These are phyloP conservation scores for Tylopilus cervinicoccineus DNA, from an alignment of 768 basidiomycete species.

Conservation along the genomic window DNA sequence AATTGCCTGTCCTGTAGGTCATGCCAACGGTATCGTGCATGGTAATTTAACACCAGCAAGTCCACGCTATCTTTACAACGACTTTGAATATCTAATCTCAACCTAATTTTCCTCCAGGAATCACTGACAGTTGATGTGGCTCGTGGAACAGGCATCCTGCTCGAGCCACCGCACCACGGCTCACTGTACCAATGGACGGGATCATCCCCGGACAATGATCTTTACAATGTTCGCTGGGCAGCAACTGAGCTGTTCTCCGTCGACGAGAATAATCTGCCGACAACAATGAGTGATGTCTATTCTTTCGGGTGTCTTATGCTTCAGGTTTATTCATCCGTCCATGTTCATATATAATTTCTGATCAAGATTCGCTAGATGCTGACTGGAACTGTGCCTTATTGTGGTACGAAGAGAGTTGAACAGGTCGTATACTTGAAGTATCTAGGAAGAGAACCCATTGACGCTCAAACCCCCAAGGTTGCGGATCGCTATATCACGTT, in stretches of 20 bases:
- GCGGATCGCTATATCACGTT: conserved; percentile 1
- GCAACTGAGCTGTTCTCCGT: conserved; percentile 9
- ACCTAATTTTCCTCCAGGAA: not conserved
- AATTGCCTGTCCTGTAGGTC: not conserved
- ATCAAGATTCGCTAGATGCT: not conserved
- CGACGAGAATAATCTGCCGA: not conserved
- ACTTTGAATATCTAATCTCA: not conserved
- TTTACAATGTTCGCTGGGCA: conserved; percentile 9
- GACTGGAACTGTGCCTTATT: conserved; percentile 7
- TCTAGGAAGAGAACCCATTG: conserved; percentile 13
- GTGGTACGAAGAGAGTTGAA: conserved; percentile 4
- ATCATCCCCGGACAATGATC: not conserved
- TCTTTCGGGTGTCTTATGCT: conserved; percentile 16
- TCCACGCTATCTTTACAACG: not conserved
- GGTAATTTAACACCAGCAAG: conserved; percentile 10
- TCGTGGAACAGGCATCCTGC: conserved; percentile 3
- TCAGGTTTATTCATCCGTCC: conserved; percentile 4
- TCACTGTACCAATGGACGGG: no score
- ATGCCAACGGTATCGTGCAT: not conserved
- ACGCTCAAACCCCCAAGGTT: conserved; percentile 2
- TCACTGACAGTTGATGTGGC: conserved; percentile 1
- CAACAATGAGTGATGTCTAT: conserved; percentile 14
- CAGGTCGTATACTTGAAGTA: conserved; percentile 14
- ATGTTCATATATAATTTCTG: not conserved
- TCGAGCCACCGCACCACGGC: not conserved